Evolutionary conservation across 768 basidiomycete genomes (phyloP).

Genomic region (Macrolepiota fuliginosa): DNA sequence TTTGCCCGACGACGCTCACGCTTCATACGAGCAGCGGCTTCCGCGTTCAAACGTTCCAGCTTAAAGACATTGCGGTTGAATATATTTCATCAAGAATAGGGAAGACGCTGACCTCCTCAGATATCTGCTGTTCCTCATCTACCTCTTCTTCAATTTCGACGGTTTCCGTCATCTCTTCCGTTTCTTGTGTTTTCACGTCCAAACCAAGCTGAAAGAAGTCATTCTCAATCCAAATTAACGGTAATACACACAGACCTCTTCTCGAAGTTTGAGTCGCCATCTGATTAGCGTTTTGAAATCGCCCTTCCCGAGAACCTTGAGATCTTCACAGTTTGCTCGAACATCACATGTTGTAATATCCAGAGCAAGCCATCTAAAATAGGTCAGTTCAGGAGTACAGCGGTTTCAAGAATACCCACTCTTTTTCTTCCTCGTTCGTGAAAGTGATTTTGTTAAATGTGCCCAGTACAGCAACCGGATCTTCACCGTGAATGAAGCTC

Average conservation of each 20-base stretch:
- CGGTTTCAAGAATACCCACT: constrained; percentile 37
- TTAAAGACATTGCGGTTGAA: constrained; percentile 28
- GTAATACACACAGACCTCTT: constrained; percentile 63
- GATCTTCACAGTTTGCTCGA: constrained; percentile 80
- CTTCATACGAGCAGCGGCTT: constrained; percentile 69
- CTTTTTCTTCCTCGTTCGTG: constrained; percentile 79
- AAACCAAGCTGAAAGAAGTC: constrained; percentile 61
- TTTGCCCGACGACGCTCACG: constrained; percentile 83
- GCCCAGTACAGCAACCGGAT: constrained; percentile 81
- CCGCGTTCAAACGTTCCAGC: constrained; percentile 82
- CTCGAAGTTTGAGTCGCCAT: constrained; percentile 85
- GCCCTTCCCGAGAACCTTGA: constrained; percentile 96
- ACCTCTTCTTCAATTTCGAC: constrained; percentile 64
- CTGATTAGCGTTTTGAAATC: constrained; percentile 93
- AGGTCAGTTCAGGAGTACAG: constrained; percentile 1
- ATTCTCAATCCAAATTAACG: background rate
- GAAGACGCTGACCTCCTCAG: constrained; percentile 65
- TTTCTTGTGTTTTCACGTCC: constrained; percentile 73
- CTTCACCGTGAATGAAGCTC: constrained; percentile 66
- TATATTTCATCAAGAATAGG: background rate
- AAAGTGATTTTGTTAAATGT: constrained; percentile 77
- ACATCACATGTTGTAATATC: constrained; percentile 78
- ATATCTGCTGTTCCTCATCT: constrained; percentile 88
- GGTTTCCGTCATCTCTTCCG: constrained; percentile 73
- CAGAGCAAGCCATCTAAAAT: constrained; percentile 66